Percentiles rank a stretch among this genome's conserved stretches.
These are phyloP conservation scores for Blastomyces parvus DNA, from an alignment of 2,329 filamentous ascomycete genomes.

Conservation along the genomic window DNA sequence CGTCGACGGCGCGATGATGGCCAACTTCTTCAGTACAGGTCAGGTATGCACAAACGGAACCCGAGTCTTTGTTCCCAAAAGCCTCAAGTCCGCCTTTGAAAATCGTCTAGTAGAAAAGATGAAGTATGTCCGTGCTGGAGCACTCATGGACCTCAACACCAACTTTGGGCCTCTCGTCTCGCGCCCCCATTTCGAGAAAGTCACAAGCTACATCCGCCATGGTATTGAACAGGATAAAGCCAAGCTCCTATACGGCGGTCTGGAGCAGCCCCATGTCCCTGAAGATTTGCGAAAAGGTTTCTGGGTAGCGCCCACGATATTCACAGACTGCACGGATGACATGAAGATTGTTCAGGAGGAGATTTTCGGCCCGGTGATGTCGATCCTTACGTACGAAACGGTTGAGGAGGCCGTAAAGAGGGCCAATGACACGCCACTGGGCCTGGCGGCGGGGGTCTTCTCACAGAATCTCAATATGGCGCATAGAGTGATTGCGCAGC, in stretches of 20 bases:
- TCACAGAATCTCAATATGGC: constrained; percentile 64
- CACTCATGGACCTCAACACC: constrained; percentile 60
- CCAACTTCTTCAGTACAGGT: constrained; percentile 84
- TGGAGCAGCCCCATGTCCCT: constrained; percentile 42
- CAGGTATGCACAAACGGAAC: constrained; percentile 93
- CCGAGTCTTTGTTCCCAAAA: constrained; percentile 66
- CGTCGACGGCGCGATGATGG: constrained; percentile 86
- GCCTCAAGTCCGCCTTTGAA: constrained; percentile 60
- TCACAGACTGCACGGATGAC: constrained; percentile 71
- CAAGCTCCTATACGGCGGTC: constrained; percentile 62
- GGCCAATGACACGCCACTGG: constrained; percentile 68
- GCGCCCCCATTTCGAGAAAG: constrained; percentile 64
- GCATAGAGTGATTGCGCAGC: constrained; percentile 58
- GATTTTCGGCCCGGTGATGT: constrained; percentile 84
- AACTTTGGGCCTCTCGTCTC: constrained; percentile 82
- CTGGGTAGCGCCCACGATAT: constrained; percentile 77
- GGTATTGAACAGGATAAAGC: constrained; percentile 66
- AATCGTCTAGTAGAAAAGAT: constrained; percentile 60
- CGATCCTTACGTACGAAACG: constrained; percentile 62
- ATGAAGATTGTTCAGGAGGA: constrained; percentile 77
- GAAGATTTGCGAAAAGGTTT: constrained; percentile 53
- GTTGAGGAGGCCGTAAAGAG: constrained; percentile 60
- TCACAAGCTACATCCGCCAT: constrained; percentile 64
- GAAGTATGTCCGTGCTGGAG: constrained; percentile 57
- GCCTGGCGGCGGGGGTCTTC: constrained; percentile 76